Evolutionary conservation across 2,329 filamentous ascomycete species (phyloP), one percentile per base, ranked within the genome.

Genomic region (Aspergillus persii): DNA sequence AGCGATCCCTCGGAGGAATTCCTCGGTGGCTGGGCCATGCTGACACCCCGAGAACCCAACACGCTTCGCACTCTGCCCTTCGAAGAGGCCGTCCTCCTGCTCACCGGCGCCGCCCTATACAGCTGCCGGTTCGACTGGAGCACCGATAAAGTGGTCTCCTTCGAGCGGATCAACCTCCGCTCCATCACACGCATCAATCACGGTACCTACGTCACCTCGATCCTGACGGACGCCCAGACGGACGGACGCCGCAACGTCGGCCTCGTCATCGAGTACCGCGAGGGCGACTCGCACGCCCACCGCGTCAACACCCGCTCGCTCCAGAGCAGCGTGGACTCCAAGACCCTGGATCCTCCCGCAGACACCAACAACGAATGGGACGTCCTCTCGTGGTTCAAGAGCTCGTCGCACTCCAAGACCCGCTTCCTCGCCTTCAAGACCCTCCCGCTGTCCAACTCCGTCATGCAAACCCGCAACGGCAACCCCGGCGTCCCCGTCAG

Each of bases 81-180:
- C 65, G 92, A 96, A 68, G 94, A 99, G 71, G 89, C 89, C 0
- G 90, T 99, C 1, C 81, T 99, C 0, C 81, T 99, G 0, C 80
- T 99, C 33, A 98, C 95, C 0, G 89, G 96, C 64, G 82, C 83
- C 0, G 94, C 92, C 0, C 74, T 98, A 2, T 98, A 98, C 71
- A 87, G 91, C 61, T 97, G 93, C 73, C 87, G 91, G 12, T 93
- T 98, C 67, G 92, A 98, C 75, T 98, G 94, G 92, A 90, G 90
- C 63, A 88, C 92, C 7, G 95, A 98, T 77, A 98, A 98, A 72
- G 91, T 99, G 1, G 89, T 89, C 11, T 92, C 90, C 0, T 98
- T 97, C 73, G 93, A 98, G 76, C 84, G 93, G 7, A 87, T 97
- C 12, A 87, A 90, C 59, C 81, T 98, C 7, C 82, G 84, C 23